Conservation (phyloP, 1,284 basidiomycete genomes). For the Ceratobasidium sp. region DNA sequence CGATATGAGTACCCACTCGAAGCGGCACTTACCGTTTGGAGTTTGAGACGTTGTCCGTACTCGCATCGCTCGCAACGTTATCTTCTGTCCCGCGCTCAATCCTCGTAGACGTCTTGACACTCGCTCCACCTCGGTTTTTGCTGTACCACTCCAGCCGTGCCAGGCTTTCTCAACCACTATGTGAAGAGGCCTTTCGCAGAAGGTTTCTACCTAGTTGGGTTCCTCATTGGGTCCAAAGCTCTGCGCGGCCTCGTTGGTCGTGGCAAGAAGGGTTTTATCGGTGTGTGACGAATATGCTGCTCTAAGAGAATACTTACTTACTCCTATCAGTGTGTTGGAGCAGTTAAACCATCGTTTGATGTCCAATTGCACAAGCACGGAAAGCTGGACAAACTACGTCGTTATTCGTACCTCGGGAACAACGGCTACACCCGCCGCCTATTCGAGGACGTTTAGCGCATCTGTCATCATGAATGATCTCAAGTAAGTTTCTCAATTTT, state of each 20-base stretch:
- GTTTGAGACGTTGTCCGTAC: no score
- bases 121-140: constrained; percentile 28
- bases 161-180: constrained; percentile 34
- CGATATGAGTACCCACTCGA: neutral
- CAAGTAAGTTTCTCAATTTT: constrained; percentile 61
- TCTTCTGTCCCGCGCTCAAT: constrained; percentile 37
- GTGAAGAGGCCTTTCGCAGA: constrained; percentile 40
- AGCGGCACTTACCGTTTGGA: neutral
- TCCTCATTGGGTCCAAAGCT: constrained; percentile 36
- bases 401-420: constrained; percentile 74
- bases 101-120: constrained; percentile 16
- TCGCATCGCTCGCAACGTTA: constrained; percentile 18
- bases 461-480: constrained; percentile 70
- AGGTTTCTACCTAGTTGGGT: constrained; percentile 41
- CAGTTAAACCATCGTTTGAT: constrained; percentile 37
- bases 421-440: constrained; percentile 68
- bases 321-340: constrained; percentile 34
- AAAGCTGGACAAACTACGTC: constrained; percentile 80
- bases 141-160: constrained; percentile 15
- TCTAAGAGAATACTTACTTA: neutral
- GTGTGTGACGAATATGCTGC: constrained; percentile 31
- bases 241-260: neutral
- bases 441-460: constrained; percentile 71
- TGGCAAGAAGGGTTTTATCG: constrained; percentile 38
- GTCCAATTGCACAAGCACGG: constrained; percentile 71